Evolutionary conservation across 345 rosid genomes (phyloP).

Genomic region (Camelina hispida): DNA sequence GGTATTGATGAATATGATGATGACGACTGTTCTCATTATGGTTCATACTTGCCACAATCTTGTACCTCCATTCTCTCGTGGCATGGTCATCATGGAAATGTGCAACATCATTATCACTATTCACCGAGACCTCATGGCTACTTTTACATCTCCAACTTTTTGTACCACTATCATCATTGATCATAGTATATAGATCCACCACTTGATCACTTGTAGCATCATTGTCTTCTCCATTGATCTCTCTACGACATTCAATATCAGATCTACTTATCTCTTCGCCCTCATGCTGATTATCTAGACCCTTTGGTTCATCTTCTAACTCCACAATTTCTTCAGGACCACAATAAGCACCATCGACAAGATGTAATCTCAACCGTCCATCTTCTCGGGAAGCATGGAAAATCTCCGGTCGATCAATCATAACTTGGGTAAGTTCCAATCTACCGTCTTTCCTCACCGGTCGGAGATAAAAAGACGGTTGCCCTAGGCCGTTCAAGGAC

Average conservation of each 20-base stretch:
- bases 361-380: slow-evolving; percentile 73
- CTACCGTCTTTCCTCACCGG: slow-evolving; percentile 74
- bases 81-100: slow-evolving; percentile 25
- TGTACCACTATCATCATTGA: slow-evolving; percentile 24
- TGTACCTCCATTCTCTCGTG: slow-evolving; percentile 44
- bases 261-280: background rate
- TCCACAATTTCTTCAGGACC: background rate
- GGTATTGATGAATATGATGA: slow-evolving; percentile 33
- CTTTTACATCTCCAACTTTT: slow-evolving; percentile 31
- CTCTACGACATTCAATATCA: slow-evolving; percentile 8
- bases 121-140: background rate
- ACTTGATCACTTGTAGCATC: background rate
- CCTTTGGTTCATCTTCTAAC: slow-evolving; percentile 36
- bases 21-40: slow-evolving; percentile 35
- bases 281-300: slow-evolving; percentile 8
- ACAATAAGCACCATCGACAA: slow-evolving; percentile 39
- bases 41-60: slow-evolving; percentile 34
- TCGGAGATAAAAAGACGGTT: slow-evolving; percentile 61
- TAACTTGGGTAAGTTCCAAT: slow-evolving; percentile 65
- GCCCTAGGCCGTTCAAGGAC: slow-evolving; percentile 65
- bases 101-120: slow-evolving; percentile 10
- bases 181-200: slow-evolving; percentile 9
- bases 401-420: slow-evolving; percentile 63
- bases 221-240: slow-evolving; percentile 1
- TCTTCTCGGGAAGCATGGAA: slow-evolving; percentile 58